These are phyloP conservation scores for Mycena haematopus DNA, from an alignment of 768 basidiomycete species.

Conservation along the genomic window DNA sequence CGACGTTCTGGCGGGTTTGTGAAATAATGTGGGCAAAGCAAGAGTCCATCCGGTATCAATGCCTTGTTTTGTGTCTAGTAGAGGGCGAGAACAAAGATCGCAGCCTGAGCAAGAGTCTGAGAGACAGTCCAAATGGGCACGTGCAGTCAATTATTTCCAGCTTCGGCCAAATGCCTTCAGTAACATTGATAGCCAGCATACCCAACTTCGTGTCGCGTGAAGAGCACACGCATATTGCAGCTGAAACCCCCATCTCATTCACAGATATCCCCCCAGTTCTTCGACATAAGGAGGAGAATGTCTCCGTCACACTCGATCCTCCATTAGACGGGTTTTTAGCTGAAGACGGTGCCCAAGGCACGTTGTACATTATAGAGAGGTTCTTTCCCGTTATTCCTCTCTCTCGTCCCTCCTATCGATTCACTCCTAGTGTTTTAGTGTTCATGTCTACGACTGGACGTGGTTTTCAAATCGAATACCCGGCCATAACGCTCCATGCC, in stretches of 20 bases:
- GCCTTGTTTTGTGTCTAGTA: too few species aligned
- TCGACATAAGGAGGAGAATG: conserved; percentile 73
- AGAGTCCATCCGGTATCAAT: conserved; percentile 10
- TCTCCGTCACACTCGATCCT: conserved; percentile 75
- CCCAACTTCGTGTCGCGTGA: conserved; percentile 56
- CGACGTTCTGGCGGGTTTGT: conserved; percentile 61
- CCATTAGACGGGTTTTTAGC: conserved; percentile 63
- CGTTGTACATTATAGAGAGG: conserved; percentile 89
- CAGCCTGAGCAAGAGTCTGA: too few species aligned
- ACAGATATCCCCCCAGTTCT: conserved; percentile 84
- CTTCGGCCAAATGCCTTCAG: conserved; percentile 43
- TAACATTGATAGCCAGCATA: conserved; percentile 43
- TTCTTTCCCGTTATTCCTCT: conserved; percentile 35
- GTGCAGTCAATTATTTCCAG: background rate
- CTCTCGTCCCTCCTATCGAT: conserved; percentile 15
- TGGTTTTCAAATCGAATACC: conserved; percentile 88
- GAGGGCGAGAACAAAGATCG: too few species aligned
- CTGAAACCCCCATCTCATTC: conserved; percentile 88
- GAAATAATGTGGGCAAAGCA: conserved; percentile 58
- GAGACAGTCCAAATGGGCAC: background rate
- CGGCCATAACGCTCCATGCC: conserved; percentile 91
- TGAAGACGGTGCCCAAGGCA: conserved; percentile 62
- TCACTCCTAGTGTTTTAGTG: conserved; percentile 63
- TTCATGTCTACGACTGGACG: conserved; percentile 74
- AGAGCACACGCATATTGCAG: conserved; percentile 69